Conservation (phyloP, 805 yeast species). For the Teunomyces lycoperdinae region DNA sequence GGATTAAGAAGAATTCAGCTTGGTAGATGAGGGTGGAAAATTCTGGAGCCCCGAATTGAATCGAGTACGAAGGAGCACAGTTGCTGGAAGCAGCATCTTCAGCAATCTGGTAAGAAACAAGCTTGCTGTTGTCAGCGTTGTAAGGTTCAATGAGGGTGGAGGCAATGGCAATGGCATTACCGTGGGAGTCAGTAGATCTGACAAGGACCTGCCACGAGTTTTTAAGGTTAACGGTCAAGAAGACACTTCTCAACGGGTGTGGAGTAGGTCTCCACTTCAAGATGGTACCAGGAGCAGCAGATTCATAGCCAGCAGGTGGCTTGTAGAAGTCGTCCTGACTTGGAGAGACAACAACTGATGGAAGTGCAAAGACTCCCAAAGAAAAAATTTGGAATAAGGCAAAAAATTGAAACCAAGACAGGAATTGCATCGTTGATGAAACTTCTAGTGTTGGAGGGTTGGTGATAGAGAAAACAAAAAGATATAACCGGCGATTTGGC, state of each 20-base stretch:
- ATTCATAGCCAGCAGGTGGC: slow-evolving; percentile 15
- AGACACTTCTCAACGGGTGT: slow-evolving; percentile 10
- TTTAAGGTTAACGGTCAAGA: slow-evolving; percentile 9
- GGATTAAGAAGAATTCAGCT: slow-evolving; percentile 13
- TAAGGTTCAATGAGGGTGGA: slow-evolving; percentile 29
- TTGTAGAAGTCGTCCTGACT: slow-evolving; percentile 14
- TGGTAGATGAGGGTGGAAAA: slow-evolving; percentile 14
- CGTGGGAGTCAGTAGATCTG: slow-evolving; percentile 19
- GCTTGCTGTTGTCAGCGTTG: slow-evolving; percentile 24
- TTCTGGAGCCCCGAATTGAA: slow-evolving; percentile 13
- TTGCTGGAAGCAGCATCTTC: slow-evolving; percentile 25
- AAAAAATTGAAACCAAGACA: background rate
- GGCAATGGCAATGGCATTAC: slow-evolving; percentile 23
- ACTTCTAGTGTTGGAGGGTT: background rate
- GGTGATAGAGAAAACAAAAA: background rate
- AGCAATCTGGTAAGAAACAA: slow-evolving; percentile 27
- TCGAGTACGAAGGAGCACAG: slow-evolving; percentile 28
- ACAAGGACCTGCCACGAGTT: slow-evolving; percentile 13
- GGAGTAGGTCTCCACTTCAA: slow-evolving; percentile 10
- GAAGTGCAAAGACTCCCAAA: background rate
- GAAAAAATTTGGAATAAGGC: background rate
- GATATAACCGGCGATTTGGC: background rate
- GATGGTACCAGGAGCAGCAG: slow-evolving; percentile 10
- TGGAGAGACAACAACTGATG: slow-evolving; percentile 3
- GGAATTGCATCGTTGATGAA: background rate